phyloP scores from a whole-genome alignment of 2,329 filamentous ascomycete species.

The Neurospora crassa region DNA sequence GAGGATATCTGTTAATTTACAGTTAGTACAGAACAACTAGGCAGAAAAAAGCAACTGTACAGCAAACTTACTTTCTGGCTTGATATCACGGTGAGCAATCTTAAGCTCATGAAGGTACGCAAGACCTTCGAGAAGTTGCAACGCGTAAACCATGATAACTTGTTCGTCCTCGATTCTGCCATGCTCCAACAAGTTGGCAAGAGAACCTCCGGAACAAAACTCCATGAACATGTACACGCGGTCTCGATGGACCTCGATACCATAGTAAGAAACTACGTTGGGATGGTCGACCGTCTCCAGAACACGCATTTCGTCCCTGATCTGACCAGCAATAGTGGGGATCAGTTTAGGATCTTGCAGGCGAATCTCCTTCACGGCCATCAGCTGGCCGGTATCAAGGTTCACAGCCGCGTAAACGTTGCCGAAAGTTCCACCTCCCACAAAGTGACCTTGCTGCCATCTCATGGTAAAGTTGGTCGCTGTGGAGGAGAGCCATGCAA shows the following conservation, averaged over 20 bases:
- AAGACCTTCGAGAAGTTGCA: slow-evolving; percentile 88
- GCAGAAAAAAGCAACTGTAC: not conserved
- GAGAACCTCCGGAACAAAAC: slow-evolving; percentile 89
- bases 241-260: slow-evolving; percentile 95
- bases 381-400: slow-evolving; percentile 86
- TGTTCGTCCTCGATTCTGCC: slow-evolving; percentile 96
- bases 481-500: slow-evolving; percentile 87
- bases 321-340: slow-evolving; percentile 85
- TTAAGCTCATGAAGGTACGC: slow-evolving; percentile 86
- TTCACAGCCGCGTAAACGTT: slow-evolving; percentile 98
- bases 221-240: slow-evolving; percentile 99
- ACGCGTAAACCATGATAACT: slow-evolving; percentile 90
- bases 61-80: slow-evolving; percentile 77
- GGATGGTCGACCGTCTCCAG: slow-evolving; percentile 92
- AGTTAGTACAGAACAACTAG: slow-evolving; percentile 4
- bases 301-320: slow-evolving; percentile 94
- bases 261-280: slow-evolving; percentile 95
- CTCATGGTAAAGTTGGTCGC: slow-evolving; percentile 91
- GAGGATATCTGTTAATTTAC: slow-evolving; percentile 59
- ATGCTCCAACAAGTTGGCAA: slow-evolving; percentile 84
- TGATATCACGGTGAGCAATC: slow-evolving; percentile 95
- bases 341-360: slow-evolving; percentile 95
- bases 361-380: slow-evolving; percentile 98
- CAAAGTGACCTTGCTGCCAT: slow-evolving; percentile 98
- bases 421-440: slow-evolving; percentile 93